Base-by-base conservation (phyloP, 192 early-diverging fungal species). In the Linnemannia hyalina region DNA sequence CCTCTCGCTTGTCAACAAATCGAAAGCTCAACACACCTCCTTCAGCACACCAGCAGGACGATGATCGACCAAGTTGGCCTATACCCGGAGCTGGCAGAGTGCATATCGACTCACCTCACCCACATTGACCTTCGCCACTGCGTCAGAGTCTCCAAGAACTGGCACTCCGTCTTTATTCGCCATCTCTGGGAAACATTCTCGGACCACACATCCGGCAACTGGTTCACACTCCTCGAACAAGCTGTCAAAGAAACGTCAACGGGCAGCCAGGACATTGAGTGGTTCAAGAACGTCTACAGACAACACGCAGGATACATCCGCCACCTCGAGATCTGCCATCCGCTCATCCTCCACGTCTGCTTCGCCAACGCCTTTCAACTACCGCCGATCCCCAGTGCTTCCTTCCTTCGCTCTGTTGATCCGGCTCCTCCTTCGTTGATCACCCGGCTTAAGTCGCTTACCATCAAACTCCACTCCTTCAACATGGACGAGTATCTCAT, bases 151-250 rank as follows among this genome's bases (percentile, higher is more conserved):
- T 65, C 60, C 60, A 65, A 29, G 29, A 10, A 32, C 29, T 65
- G 60, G 60, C 60, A 65, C 10, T 9, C 60, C 29, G 60, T 35
- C 60, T 65, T 65, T 65, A 65, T 65, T 65, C 60, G 60, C 29
- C 29, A 65, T 29, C 60, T 65, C n/a, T 65, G 60, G 60, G 60
- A 65, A 11, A 65, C 60, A 65, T 65, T 65, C 60, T 65, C 60
- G 60, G 60, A 65, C 60, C 7, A 65, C 11, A 32, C 60, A 26
- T 65, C 60, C 2, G 29, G 60, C 29, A 10, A 32, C 13, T 65
- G 60, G 60, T 65, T 65, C 26, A 65, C 32, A 32, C 60, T 29
- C 10, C 60, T 65, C 29, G 26, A 65, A 65, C 7, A 3, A 26
- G 60, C 60, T 4, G n/a, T 32, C 26, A 65, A 65, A 29, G 26